Evolutionary conservation across 345 rosid species (phyloP), one percentile per base, ranked within the genome.

Genomic region (Linum trigynum): DNA sequence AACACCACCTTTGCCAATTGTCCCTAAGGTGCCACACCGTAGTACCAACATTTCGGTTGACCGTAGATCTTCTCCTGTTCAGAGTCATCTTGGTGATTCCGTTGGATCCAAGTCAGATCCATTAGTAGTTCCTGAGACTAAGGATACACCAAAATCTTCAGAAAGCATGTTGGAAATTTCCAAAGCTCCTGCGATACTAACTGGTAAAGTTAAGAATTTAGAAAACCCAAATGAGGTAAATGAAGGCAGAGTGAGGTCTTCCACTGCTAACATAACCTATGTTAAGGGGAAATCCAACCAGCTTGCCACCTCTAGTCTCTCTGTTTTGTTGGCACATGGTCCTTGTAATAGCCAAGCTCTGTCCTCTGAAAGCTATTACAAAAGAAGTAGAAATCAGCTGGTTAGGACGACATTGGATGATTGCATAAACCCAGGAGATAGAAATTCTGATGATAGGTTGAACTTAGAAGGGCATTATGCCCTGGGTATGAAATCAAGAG

Each of bases 371-470:
- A 77, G 87, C 70, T 90, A 90, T 78, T 90, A 79, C 69, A 94
- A 90, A 81, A 85, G 85, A 76, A 80, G 84, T 60, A 84, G 80
- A 77, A 86, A 90, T 73, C 97, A 94, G 89, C 85, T 88, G 61
- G 76, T 90, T 65, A 81, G 97, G 79, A 79, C 86, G 75, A 71
- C 89, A 67, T 35, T 66, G 62, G 87, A 85, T 65, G 72, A 71
- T 71, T 66, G 63, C 60, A 64, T 55, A 65, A 81, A 74, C 57
- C 81, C 65, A 67, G 55, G 76, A 23, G 66, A 43, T 45, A 36
- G 73, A 43, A 35, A 57, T 35, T 69, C 79, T 76, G 82, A 77
- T 57, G 75, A 75, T 58, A 67, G 72, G 32, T 23, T 1, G 51
- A 71, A 70, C 67, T 71, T 79, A 11, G 85, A 73, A 74, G 72